Conservation (phyloP, 768 basidiomycete species). For the Boletellus sp. region DNA sequence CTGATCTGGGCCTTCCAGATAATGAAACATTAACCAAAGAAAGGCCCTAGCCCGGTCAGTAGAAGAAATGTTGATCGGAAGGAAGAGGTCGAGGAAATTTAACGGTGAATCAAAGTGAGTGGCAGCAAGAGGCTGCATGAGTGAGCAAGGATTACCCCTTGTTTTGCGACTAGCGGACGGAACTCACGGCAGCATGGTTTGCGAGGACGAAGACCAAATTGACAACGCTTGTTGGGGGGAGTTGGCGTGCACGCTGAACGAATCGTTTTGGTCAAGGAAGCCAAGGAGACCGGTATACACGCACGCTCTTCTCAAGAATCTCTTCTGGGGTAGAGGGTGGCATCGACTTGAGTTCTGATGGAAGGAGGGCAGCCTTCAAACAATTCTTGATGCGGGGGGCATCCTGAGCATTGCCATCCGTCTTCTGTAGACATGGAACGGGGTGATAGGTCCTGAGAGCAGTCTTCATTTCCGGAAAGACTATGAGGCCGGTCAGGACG, state of each 20-base stretch:
- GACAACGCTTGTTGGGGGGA: constrained; percentile 81
- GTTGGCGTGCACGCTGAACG: constrained; percentile 50
- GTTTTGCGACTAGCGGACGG: not conserved
- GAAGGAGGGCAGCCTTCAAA: constrained; percentile 74
- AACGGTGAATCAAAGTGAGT: constrained; percentile 71
- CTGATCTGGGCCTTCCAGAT: constrained; percentile 61
- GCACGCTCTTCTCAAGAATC: constrained; percentile 62
- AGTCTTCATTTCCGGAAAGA: constrained; percentile 93
- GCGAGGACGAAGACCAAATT: constrained; percentile 83
- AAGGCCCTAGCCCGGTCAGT: constrained; percentile 72
- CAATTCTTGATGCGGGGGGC: constrained; percentile 91
- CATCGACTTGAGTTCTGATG: constrained; percentile 60
- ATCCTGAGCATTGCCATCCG: constrained; percentile 84
- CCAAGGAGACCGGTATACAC: constrained; percentile 19
- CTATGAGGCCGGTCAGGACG: constrained; percentile 37
- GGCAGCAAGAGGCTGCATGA: constrained; percentile 50
- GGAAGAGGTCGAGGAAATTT: constrained; percentile 82
- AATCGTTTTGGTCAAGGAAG: not conserved
- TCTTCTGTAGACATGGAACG: constrained; percentile 82
- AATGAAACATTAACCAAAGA: constrained; percentile 80
- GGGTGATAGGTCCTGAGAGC: constrained; percentile 87
- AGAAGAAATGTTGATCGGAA: constrained; percentile 71
- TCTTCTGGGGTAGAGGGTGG: constrained; percentile 75
- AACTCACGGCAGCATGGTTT: constrained; percentile 69
- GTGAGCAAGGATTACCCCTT: constrained; percentile 9